Percentiles rank a stretch among this genome's conserved stretches.
These are phyloP conservation scores for Fraxinus quadrangulata DNA, from an alignment of 257 asterid species.

Conservation along the genomic window DNA sequence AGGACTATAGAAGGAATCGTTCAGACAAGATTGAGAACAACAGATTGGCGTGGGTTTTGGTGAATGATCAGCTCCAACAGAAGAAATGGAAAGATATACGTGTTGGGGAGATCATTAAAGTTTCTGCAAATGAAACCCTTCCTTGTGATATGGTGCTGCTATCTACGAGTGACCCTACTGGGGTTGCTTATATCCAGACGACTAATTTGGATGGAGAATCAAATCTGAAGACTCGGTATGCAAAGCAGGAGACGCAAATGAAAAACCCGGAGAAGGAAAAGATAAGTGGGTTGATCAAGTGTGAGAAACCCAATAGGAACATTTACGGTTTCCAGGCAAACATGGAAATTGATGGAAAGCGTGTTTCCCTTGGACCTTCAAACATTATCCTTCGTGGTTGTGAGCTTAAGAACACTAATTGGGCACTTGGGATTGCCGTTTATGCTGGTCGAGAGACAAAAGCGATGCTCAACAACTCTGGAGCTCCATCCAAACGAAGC, in stretches of 20 bases:
- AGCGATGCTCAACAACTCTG: constrained; percentile 97
- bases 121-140: constrained; percentile 66
- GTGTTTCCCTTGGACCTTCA: constrained; percentile 91
- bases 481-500: constrained; percentile 95
- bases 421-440: constrained; percentile 87
- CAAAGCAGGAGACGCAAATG: constrained; percentile 91
- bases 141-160: constrained; percentile 98
- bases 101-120: constrained; percentile 79
- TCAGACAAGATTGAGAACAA: constrained; percentile 90
- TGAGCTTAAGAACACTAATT: constrained; percentile 89
- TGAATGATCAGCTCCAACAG: constrained; percentile 53
- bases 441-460: constrained; percentile 93
- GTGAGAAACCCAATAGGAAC: constrained; percentile 95
- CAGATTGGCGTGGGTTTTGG: constrained; percentile 63
- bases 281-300: constrained; percentile 71
- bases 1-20: constrained; percentile 86
- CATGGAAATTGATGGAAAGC: constrained; percentile 87
- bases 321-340: constrained; percentile 90
- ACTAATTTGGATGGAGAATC: constrained; percentile 97
- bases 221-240: constrained; percentile 91
- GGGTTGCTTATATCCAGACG: constrained; percentile 88
- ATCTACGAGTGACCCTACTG: constrained; percentile 84
- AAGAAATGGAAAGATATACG: constrained; percentile 78
- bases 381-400: constrained; percentile 93
- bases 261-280: constrained; percentile 44